Percentiles rank a stretch among this genome's conserved stretches.
phyloP scores from a whole-genome alignment of 2,329 filamentous ascomycete species.

The Paracorniculantispora psalliotae region DNA sequence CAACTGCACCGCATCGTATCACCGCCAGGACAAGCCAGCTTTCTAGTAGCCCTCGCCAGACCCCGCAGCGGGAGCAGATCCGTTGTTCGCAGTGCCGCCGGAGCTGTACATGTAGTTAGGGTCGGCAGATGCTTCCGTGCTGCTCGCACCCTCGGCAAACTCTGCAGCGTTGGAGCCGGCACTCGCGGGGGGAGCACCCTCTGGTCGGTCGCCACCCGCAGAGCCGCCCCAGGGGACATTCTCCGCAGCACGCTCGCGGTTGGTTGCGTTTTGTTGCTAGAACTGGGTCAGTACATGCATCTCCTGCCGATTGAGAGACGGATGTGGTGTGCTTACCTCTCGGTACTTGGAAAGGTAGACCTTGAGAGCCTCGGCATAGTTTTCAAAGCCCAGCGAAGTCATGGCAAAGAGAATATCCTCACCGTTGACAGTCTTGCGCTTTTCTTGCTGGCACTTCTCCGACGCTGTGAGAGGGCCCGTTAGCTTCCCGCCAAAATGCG shows the following conservation, averaged over 20 bases:
- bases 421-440: slow-evolving; percentile 97
- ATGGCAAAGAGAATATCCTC: slow-evolving; percentile 98
- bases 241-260: slow-evolving; percentile 35
- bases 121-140: slow-evolving; percentile 21
- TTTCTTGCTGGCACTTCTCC: slow-evolving; percentile 98
- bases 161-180: slow-evolving; percentile 31
- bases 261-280: slow-evolving; percentile 40
- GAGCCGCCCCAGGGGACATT: slow-evolving; percentile 26
- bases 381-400: slow-evolving; percentile 98
- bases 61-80: slow-evolving; percentile 34
- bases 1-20: background rate
- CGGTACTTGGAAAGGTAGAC: slow-evolving; percentile 97
- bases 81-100: slow-evolving; percentile 56
- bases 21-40: slow-evolving; percentile 13
- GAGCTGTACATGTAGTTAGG: slow-evolving; percentile 49
- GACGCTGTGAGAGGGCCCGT: slow-evolving; percentile 58
- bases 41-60: slow-evolving; percentile 46
- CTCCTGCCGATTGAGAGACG: background rate
- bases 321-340: slow-evolving; percentile 64
- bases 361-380: slow-evolving; percentile 96
- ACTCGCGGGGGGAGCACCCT: slow-evolving; percentile 21
- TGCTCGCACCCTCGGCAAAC: slow-evolving; percentile 35
- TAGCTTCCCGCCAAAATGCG: slow-evolving; percentile 12
- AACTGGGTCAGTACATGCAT: background rate
- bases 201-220: slow-evolving; percentile 29